Base-by-base conservation (phyloP, 352 stramenopile species). In the Pythium inflatum region DNA sequence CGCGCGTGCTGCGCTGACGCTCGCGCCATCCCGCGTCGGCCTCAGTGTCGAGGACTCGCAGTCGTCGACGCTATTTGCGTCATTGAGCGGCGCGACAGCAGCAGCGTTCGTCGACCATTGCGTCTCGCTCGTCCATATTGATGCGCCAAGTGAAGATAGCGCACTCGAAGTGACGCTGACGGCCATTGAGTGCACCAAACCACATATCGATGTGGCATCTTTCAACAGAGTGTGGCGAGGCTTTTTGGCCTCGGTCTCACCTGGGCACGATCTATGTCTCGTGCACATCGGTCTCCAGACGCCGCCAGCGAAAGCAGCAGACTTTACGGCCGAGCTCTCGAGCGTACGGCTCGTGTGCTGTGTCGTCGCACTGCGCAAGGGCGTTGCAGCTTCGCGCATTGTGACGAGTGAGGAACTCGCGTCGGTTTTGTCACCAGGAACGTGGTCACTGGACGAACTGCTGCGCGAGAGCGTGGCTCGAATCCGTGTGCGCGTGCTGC, bases 21-120 rank as follows among this genome's bases (percentile, higher is more conserved):
- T 86, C 1, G 28, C 34, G 16, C 63, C 33, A 20, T 25, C 69
- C 4, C 24, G 75, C 20, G 46, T 83, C 8, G 76, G 74, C 24
- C 22, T 75, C 6, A 20, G 41, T 1, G 36, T 53, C 8, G 22
- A 43, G 1, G 63, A 67, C 28, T 12, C 36, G 2, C 30, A 14
- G 12, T 31, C 27, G 9, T 27, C 27, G 9, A 14, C 28, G 25
- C 25, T 55, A 13, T 30, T 74, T 14, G 45, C 50, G 0, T 55
- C 53, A 20, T 20, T 74, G 8, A 20, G 34, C 25, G 24, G 34
- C 12, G 22, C 25, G 11, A 64, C 38, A 14, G 46, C 30, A 12
- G 51, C 56, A 27, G 41, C 59, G 12, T 5, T 76, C 25, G 25
- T 77, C 5, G 45, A 48, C 22, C 61, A 73, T 25, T 13, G 70